A percentile compares a stretch with the other conserved stretches of the same genome.
Evolutionary conservation across 257 asterid genomes (phyloP).

Genomic region (Solanum piurae): DNA sequence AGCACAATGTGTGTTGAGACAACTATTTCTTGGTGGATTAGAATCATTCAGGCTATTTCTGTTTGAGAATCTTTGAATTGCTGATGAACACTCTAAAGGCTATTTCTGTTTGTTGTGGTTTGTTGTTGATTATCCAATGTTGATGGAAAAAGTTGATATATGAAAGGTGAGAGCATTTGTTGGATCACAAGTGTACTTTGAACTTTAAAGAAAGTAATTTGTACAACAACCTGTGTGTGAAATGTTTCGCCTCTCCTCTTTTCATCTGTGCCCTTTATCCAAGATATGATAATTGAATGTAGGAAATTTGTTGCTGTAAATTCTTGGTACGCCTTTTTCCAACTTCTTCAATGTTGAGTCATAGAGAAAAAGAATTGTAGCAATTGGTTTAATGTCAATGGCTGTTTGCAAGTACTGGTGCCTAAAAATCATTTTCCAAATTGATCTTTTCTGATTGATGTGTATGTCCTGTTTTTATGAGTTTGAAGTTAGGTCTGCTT

Average conservation of each 20-base stretch:
- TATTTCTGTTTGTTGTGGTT: background rate
- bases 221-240: background rate
- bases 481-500: background rate
- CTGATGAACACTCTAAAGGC: background rate
- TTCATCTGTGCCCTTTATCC: no score
- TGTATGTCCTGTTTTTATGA: background rate
- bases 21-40: background rate
- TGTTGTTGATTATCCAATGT: background rate
- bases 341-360: background rate
- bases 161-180: background rate
- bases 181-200: background rate
- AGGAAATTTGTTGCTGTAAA: background rate
- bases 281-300: background rate
- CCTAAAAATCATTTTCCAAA: background rate
- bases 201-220: background rate
- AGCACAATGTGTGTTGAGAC: background rate
- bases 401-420: background rate
- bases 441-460: background rate
- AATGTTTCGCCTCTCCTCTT: background rate
- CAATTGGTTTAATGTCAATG: background rate
- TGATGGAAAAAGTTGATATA: background rate
- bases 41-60: background rate
- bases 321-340: background rate
- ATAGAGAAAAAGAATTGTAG: background rate
- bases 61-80: background rate